Evolutionary conservation across 2,329 filamentous ascomycete species (phyloP).

Genomic region (Pseudogymnoascus sp.): DNA sequence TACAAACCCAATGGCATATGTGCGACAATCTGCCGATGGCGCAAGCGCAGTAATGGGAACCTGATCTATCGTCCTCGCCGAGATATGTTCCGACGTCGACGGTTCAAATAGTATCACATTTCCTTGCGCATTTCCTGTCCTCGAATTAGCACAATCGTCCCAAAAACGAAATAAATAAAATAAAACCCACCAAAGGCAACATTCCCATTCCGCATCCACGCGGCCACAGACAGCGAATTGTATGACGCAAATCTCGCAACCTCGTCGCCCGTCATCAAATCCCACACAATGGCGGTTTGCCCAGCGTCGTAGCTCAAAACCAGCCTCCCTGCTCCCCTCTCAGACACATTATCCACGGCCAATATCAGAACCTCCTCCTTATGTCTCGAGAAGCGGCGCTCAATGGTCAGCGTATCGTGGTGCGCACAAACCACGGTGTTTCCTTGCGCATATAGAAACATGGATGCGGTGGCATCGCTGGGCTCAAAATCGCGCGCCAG

Average conservation of each 20-base stretch:
- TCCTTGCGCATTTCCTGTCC: constrained; percentile 76
- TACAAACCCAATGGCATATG: constrained; percentile 86
- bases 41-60: constrained; percentile 92
- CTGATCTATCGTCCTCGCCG: constrained; percentile 77
- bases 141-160: constrained; percentile 16
- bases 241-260: constrained; percentile 89
- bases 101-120: constrained; percentile 94
- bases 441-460: constrained; percentile 82
- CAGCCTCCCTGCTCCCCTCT: constrained; percentile 71
- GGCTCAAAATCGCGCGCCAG: constrained; percentile 62
- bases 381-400: constrained; percentile 77
- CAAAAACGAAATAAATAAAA: background rate
- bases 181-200: constrained; percentile 76
- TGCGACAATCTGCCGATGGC: constrained; percentile 79
- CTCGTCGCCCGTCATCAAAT: constrained; percentile 84
- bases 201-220: constrained; percentile 96
- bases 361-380: constrained; percentile 75
- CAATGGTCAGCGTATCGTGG: constrained; percentile 84
- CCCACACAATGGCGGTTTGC: constrained; percentile 93
- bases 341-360: constrained; percentile 84
- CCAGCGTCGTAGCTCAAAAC: constrained; percentile 90
- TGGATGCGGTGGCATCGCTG: constrained; percentile 80
- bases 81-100: constrained; percentile 84
- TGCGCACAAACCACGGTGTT: constrained; percentile 77
- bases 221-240: constrained; percentile 71